Conservation (phyloP, 352 stramenopile species). For the Pythium rhizo-oryzae region DNA sequence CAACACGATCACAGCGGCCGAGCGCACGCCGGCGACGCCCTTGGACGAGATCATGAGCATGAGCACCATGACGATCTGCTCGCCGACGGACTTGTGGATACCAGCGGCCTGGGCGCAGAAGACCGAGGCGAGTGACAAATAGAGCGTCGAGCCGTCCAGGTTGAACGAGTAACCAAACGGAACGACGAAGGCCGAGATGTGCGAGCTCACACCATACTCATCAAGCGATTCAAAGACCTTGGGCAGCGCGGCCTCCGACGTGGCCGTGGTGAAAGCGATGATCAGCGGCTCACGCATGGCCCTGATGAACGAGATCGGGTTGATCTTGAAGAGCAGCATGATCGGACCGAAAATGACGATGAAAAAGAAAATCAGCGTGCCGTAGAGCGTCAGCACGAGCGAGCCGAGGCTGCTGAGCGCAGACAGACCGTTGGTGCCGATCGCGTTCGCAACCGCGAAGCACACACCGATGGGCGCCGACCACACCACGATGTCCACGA, state of each 20-base stretch:
- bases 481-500: conserved; percentile 71
- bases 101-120: conserved; percentile 59
- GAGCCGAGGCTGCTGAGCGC: conserved; percentile 40
- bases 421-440: conserved; percentile 53
- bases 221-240: conserved; percentile 64
- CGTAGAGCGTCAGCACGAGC: conserved; percentile 51
- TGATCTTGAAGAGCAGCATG: conserved; percentile 53
- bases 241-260: conserved; percentile 54
- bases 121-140: conserved; percentile 48
- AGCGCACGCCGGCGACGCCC: conserved; percentile 15
- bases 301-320: conserved; percentile 41
- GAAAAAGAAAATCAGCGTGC: conserved; percentile 52
- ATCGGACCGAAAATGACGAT: conserved; percentile 47
- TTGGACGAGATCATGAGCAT: conserved; percentile 23
- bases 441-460: conserved; percentile 53
- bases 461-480: conserved; percentile 58
- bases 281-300: conserved; percentile 58
- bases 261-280: conserved; percentile 64
- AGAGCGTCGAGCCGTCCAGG: conserved; percentile 55
- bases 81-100: conserved; percentile 47
- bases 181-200: conserved; percentile 60
- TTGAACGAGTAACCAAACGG: conserved; percentile 75
- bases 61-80: conserved; percentile 62
- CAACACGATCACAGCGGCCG: conserved; percentile 11
- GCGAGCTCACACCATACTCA: conserved; percentile 49